Evolutionary conservation across 1,284 basidiomycete species (phyloP).

Genomic region (Pseudozyma pruni): DNA sequence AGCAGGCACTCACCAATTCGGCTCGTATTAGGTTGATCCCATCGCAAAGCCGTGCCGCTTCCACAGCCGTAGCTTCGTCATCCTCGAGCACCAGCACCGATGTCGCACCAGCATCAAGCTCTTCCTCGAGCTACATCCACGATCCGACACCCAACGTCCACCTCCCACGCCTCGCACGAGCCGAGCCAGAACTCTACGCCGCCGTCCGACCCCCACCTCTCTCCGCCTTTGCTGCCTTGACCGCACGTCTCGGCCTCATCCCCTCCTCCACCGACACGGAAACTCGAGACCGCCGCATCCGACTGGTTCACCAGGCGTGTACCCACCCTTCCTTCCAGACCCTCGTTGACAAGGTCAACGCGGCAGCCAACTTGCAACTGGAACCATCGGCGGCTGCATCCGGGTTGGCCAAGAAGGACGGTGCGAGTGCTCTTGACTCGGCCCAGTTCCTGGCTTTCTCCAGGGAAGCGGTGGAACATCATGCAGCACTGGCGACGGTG

Average conservation of each 20-base stretch:
- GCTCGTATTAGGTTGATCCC: constrained; percentile 1
- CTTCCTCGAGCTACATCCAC: constrained; percentile 17
- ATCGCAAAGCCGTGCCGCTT: constrained; percentile 22
- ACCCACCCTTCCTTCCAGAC: constrained; percentile 59
- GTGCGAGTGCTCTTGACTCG: constrained; percentile 15
- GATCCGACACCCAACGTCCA: constrained; percentile 49
- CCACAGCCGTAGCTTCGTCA: constrained; percentile 19
- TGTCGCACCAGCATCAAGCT: not conserved
- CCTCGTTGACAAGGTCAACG: constrained; percentile 40
- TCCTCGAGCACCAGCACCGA: constrained; percentile 2
- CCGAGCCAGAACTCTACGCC: constrained; percentile 59
- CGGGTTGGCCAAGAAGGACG: constrained; percentile 25
- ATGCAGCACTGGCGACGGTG: constrained; percentile 80
- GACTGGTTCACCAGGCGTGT: constrained; percentile 56
- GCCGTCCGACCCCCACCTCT: constrained; percentile 56
- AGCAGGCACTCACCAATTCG: constrained; percentile 16
- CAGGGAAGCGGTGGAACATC: constrained; percentile 70
- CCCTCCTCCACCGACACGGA: constrained; percentile 30
- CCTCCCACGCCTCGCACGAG: constrained; percentile 58
- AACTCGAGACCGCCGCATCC: constrained; percentile 47
- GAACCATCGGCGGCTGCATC: constrained; percentile 26
- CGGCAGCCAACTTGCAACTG: constrained; percentile 21
- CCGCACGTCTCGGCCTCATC: constrained; percentile 54
- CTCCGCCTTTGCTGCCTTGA: constrained; percentile 55
- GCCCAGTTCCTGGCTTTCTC: constrained; percentile 27